These are phyloP conservation scores for Fusarium decemcellulare DNA, from an alignment of 2,329 filamentous ascomycete species.

Conservation along the genomic window DNA sequence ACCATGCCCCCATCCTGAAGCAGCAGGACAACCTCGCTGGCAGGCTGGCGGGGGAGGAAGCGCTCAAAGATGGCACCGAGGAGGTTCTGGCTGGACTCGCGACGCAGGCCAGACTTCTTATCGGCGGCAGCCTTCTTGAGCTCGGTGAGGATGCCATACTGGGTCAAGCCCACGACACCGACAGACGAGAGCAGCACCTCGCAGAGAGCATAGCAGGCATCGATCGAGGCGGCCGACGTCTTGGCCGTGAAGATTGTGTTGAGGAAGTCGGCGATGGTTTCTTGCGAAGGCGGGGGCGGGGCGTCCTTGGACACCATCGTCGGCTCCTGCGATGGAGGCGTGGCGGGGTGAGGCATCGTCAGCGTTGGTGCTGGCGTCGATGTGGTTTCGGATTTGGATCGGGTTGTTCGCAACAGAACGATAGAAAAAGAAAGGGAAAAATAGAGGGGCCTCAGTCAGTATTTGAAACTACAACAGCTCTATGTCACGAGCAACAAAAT, in stretches of 20 bases:
- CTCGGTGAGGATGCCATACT: slow-evolving; percentile 69
- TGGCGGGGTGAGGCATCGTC: slow-evolving; percentile 64
- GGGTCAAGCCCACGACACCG: slow-evolving; percentile 65
- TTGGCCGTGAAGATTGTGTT: slow-evolving; percentile 78
- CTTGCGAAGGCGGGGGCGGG: slow-evolving; percentile 72
- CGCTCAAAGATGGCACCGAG: slow-evolving; percentile 94
- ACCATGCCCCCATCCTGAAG: slow-evolving; percentile 85
- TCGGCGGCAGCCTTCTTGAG: slow-evolving; percentile 83
- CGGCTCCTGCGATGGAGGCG: slow-evolving; percentile 56
- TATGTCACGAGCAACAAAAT: slow-evolving; percentile 22
- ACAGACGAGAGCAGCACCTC: slow-evolving; percentile 69
- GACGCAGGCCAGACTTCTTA: slow-evolving; percentile 90
- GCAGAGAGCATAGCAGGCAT: slow-evolving; percentile 74
- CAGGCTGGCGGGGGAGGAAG: slow-evolving; percentile 81
- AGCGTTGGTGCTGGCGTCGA: slow-evolving; percentile 24
- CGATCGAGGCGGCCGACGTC: slow-evolving; percentile 78
- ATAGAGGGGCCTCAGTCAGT: slow-evolving; percentile 39
- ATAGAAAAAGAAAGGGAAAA: slow-evolving; percentile 1
- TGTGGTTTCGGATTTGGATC: not conserved
- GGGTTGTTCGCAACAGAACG: not conserved
- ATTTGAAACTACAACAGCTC: slow-evolving; percentile 4
- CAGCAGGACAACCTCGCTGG: slow-evolving; percentile 86
- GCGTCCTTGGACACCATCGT: slow-evolving; percentile 62
- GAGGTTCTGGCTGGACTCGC: slow-evolving; percentile 95
- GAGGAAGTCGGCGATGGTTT: slow-evolving; percentile 76